Base-by-base conservation (phyloP, 805 yeast species). In the Wickerhamiella vanderwaltii region DNA sequence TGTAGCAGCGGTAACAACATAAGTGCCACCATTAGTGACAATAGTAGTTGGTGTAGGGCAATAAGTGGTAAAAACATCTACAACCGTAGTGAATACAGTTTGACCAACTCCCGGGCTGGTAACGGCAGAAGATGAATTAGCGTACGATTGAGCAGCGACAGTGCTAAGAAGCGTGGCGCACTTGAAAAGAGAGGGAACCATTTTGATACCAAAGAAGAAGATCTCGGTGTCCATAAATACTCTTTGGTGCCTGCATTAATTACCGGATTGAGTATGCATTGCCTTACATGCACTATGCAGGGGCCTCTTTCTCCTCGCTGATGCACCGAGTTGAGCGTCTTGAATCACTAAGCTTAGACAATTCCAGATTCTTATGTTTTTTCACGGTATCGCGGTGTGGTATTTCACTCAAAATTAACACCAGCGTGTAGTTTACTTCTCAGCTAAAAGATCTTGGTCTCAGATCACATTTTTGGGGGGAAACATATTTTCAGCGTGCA, bases 1-100 rank as follows among this genome's bases (percentile, higher is more conserved):
- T 57, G 85, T 77, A 41, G 85, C 74, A 49, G 62, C 73, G 44
- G 83, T 73, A 55, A 75, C 82, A 48, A 81, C 74, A 72, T 72
- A 69, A 54, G 85, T 77, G 59, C 59, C 59, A 66, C 69, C 70
- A 69, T 75, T 76, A 57, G 74, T 68, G 50, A 65, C 65, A 41
- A 79, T 51, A 39, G 67, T 61, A 51, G 87, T 80, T 33, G 86
- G 62, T 47, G 56, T 63, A 58, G 87, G 85, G 63, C 87, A 79
- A 76, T 75, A 78, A 51, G 51, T 48, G 13, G 46, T 45, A 23
- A 43, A 39, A 3, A 43, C 34, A 5, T 46, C 20, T 15, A 46
- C 48, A 6, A 44, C 47, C 2, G 37, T 42, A 15, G 48, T 35
- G 36, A 25, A 7, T 67, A 49, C 9, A 19, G 5, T 17, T 16